Base-by-base conservation (phyloP, 164 flowering plant species). In the Dillenia suffruticosa region DNA sequence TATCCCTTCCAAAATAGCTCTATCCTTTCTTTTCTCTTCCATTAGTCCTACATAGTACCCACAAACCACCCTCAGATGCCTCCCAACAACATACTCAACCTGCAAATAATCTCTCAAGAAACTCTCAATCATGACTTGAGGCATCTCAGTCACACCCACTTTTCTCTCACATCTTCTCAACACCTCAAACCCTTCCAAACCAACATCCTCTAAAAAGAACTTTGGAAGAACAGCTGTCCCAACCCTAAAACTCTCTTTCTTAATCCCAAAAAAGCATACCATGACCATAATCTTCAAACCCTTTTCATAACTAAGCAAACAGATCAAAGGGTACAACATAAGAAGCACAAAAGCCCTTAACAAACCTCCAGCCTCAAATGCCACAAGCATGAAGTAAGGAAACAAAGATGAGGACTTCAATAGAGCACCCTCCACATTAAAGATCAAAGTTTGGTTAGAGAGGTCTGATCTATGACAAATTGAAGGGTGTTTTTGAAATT, bases 341-440 rank as follows among this genome's bases (percentile, higher is more conserved):
- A 77, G 16, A 13, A 82, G 77, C 10, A 77, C 10, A 24, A 79
- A 15, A 7, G 82, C 79, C 70, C 81, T 67, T 0, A 82, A 9
- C 22, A 74, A 54, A n/a, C 84, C 58, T 15, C 86, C 84, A 24
- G 77, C 80, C 57, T 82, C 86, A 53, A 82, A 80, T 9, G 84
- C 84, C 52, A 84, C 86, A 6, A 85, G 76, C 84, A 85, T 68
- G 77, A 78, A 76, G 76, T 85, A 90, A 40, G 91, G 83, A 58
- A 87, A 87, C 67, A 79, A 47, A 26, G 82, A 79, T 0, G 84
- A 58, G 4, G 91, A 82, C 57, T 63, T 81, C 52, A 90, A 24
- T 24, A 90, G 55, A 16, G 84, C 69, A 17, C 77, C 82, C 63
- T 90, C 89, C 3, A 84, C 75, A 46, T 80, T 75, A 52, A 82